Conservation (phyloP, 2,329 filamentous ascomycete genomes). For the Hymenoscyphus occultus region DNA sequence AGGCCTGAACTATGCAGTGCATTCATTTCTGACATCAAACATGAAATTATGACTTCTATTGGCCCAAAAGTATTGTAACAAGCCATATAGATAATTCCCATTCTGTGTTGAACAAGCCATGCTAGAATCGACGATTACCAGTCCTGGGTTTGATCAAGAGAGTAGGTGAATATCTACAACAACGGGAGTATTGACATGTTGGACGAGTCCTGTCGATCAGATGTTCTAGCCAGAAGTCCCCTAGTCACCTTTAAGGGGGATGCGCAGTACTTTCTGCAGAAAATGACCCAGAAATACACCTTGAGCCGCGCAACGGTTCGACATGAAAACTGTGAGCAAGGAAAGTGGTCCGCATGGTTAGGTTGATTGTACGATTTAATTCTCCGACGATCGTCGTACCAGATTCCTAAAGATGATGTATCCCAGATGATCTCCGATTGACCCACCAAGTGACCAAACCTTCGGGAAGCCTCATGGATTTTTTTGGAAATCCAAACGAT, state of each 20-base stretch:
- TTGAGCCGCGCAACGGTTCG: background rate
- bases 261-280: background rate
- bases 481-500: constrained; percentile 3
- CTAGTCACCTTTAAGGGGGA: background rate
- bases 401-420: constrained; percentile 2
- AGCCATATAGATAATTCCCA: background rate
- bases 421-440: constrained; percentile 2
- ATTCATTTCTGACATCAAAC: background rate
- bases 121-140: constrained; percentile 1
- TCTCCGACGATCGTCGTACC: constrained; percentile 3
- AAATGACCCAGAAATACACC: background rate
- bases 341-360: background rate
- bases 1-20: background rate
- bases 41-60: background rate
- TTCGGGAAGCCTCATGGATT: constrained; percentile 5
- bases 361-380: constrained; percentile 3
- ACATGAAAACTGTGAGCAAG: background rate
- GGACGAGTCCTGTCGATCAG: background rate
- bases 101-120: background rate
- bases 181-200: background rate
- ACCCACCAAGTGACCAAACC: constrained; percentile 1
- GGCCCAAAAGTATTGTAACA: background rate
- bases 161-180: background rate
- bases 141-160: background rate
- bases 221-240: background rate